A percentile compares a stretch with the other conserved stretches of the same genome.
Conservation (phyloP, 2,329 filamentous ascomycete genomes). For the Tolypocladium ovalisporum region DNA sequence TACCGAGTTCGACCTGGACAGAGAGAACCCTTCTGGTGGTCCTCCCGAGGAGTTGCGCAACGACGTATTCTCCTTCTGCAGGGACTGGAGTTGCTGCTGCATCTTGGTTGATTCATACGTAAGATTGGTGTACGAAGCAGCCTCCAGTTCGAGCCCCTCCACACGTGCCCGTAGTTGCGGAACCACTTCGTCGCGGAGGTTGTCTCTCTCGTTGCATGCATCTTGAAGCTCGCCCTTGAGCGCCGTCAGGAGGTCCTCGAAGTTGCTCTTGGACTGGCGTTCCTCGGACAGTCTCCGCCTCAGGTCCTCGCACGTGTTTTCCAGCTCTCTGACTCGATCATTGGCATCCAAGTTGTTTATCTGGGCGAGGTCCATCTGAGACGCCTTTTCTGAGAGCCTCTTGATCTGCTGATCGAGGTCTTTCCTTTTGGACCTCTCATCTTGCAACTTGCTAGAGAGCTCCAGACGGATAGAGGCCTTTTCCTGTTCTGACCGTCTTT, state of each 20-base stretch:
- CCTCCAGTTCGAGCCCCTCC: conserved; percentile 67
- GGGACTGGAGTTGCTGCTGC: conserved; percentile 70
- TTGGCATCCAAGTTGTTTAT: conserved; percentile 45
- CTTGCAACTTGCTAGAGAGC: conserved; percentile 74
- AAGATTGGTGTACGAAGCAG: conserved; percentile 59
- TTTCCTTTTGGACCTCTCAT: conserved; percentile 67
- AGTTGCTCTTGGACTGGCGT: conserved; percentile 78
- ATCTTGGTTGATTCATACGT: conserved; percentile 74
- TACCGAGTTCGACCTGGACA: conserved; percentile 58
- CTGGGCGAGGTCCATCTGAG: conserved; percentile 45
- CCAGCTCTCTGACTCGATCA: conserved; percentile 64
- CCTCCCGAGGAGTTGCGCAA: conserved; percentile 29
- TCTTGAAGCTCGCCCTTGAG: conserved; percentile 74
- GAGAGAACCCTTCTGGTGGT: conserved; percentile 9
- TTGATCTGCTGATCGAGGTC: conserved; percentile 77
- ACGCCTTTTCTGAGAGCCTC: conserved; percentile 67
- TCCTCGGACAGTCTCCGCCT: conserved; percentile 76
- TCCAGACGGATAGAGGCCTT: conserved; percentile 79
- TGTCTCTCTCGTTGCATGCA: conserved; percentile 80
- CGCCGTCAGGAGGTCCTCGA: conserved; percentile 80
- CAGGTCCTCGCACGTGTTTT: conserved; percentile 70
- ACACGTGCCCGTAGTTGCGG: conserved; percentile 67
- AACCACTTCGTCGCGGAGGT: conserved; percentile 78
- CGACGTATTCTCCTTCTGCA: conserved; percentile 57
- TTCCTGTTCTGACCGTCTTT: conserved; percentile 80